Evolutionary conservation across 495 filamentous ascomycete genomes (phyloP).

Genomic region (Diplogelasinospora grovesii): DNA sequence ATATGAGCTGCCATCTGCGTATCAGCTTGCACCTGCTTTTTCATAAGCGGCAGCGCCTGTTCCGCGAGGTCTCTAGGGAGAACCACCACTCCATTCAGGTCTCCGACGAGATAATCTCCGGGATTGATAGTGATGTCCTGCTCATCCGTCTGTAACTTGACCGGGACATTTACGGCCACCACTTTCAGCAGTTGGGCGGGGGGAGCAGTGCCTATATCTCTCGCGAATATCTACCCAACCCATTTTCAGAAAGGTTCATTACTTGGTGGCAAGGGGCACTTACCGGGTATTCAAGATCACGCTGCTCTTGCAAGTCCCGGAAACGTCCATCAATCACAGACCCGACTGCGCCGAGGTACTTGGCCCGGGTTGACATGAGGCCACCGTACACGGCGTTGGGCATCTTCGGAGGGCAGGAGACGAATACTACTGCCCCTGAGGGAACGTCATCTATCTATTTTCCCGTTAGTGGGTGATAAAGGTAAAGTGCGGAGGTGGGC

Average conservation of each 20-base stretch:
- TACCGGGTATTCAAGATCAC: constrained; percentile 43
- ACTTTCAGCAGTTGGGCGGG: constrained; percentile 41
- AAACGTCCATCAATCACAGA: constrained; percentile 53
- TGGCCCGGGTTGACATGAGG: constrained; percentile 50
- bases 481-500: constrained; percentile 11
- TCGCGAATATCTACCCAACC: constrained; percentile 39
- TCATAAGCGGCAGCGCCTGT: constrained; percentile 41
- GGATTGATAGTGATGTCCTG: constrained; percentile 45
- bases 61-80: constrained; percentile 39
- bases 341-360: constrained; percentile 37
- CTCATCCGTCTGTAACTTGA: constrained; percentile 32
- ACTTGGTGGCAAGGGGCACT: neutral
- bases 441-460: constrained; percentile 50
- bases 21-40: constrained; percentile 47
- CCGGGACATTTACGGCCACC: constrained; percentile 34
- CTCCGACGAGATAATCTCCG: constrained; percentile 52
- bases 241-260: neutral
- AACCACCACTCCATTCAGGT: constrained; percentile 51
- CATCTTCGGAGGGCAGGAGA: constrained; percentile 45
- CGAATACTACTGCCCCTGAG: constrained; percentile 45
- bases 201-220: constrained; percentile 47
- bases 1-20: constrained; percentile 47
- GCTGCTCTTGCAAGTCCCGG: constrained; percentile 54
- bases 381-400: constrained; percentile 55
- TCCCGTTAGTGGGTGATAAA: neutral